phyloP scores from a whole-genome alignment of 306 rosid species.

The Acacia confusa region DNA sequence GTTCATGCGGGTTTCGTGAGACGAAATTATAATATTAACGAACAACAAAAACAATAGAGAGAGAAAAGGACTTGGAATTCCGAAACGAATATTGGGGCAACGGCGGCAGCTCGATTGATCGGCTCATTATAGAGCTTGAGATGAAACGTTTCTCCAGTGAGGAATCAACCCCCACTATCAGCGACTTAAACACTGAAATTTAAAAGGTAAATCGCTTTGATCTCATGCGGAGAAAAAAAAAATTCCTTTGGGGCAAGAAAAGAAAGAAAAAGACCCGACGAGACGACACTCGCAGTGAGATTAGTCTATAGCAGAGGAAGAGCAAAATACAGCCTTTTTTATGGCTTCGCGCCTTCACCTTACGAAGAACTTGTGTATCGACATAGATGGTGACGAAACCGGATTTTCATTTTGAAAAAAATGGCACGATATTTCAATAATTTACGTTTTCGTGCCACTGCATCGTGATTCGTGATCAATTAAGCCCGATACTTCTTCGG shows the following conservation, averaged over 20 bases:
- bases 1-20: not conserved
- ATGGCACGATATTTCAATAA: not conserved
- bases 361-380: constrained; percentile 6
- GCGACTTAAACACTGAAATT: constrained; percentile 12
- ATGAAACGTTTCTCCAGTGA: not conserved
- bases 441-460: constrained; percentile 31
- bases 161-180: not conserved
- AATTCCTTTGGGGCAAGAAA: constrained; percentile 5
- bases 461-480: too few species aligned
- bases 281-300: not conserved
- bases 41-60: not conserved
- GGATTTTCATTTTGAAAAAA: not conserved
- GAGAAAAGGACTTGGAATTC: constrained; percentile 40
- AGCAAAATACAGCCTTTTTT: not conserved
- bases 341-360: constrained; percentile 48
- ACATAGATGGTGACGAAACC: constrained; percentile 31
- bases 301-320: not conserved
- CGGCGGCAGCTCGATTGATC: constrained; percentile 57
- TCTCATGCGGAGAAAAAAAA: not conserved
- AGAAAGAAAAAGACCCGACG: not conserved
- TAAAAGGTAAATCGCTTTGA: not conserved
- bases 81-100: constrained; percentile 17
- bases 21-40: not conserved
- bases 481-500: not conserved
- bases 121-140: constrained; percentile 30